Percentiles rank a stretch among this genome's conserved stretches.
Conservation (phyloP, 2,329 filamentous ascomycete genomes). For the Arthroderma sp. region DNA sequence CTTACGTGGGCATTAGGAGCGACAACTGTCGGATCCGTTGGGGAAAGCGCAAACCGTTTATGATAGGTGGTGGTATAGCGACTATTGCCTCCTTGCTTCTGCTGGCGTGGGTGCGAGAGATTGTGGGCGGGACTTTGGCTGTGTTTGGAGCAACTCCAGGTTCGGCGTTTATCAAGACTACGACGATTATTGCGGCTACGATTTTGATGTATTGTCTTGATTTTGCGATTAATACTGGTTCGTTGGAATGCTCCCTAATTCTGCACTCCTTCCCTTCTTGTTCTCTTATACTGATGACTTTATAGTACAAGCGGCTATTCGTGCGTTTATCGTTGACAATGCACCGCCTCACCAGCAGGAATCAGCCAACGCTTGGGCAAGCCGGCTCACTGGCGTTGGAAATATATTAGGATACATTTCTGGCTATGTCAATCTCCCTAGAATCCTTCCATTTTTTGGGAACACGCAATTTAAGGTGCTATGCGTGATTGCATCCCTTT, state of each 20-base stretch:
- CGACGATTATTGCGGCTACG: slow-evolving; percentile 66
- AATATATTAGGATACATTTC: slow-evolving; percentile 86
- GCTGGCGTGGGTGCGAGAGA: slow-evolving; percentile 61
- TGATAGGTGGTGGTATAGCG: slow-evolving; percentile 55
- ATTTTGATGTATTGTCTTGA: slow-evolving; percentile 81
- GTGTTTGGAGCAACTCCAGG: slow-evolving; percentile 59
- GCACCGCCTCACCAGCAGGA: slow-evolving; percentile 89
- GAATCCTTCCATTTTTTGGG: slow-evolving; percentile 64
- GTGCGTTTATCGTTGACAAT: slow-evolving; percentile 87
- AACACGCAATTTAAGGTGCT: slow-evolving; percentile 87
- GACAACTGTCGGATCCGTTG: slow-evolving; percentile 62
- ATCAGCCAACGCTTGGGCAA: slow-evolving; percentile 86
- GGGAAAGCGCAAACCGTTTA: slow-evolving; percentile 73
- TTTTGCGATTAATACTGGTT: slow-evolving; percentile 86
- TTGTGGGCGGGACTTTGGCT: slow-evolving; percentile 52
- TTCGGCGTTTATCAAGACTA: slow-evolving; percentile 49
- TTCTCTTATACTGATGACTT: slow-evolving; percentile 8
- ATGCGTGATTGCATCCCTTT: slow-evolving; percentile 68
- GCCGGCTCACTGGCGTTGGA: slow-evolving; percentile 69
- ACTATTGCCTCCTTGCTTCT: slow-evolving; percentile 56
- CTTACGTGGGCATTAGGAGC: slow-evolving; percentile 68
- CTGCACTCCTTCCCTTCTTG: background rate
- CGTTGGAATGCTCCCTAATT: slow-evolving; percentile 14
- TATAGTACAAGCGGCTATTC: slow-evolving; percentile 72
- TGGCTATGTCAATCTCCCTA: slow-evolving; percentile 68